Evolutionary conservation across 345 rosid species (phyloP).

Genomic region (Geranium brycei): DNA sequence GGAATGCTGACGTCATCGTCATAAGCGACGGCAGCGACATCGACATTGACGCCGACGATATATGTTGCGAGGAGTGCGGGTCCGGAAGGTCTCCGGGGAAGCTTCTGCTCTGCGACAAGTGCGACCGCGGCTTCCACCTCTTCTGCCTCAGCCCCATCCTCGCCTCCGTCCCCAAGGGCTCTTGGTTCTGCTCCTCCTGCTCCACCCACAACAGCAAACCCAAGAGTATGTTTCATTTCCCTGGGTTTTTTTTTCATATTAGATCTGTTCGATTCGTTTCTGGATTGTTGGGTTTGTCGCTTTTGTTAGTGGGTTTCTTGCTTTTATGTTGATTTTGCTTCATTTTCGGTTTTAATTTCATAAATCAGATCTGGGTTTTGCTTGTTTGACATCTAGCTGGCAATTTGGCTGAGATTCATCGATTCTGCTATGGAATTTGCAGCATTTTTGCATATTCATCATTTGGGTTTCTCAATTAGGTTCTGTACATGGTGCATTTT

Average conservation of each 20-base stretch:
- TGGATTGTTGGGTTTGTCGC: neutral
- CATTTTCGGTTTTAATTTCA: neutral
- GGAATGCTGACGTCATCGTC: slow-evolving; percentile 1
- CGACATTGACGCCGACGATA: slow-evolving; percentile 23
- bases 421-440: neutral
- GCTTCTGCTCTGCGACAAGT: slow-evolving; percentile 77
- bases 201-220: slow-evolving; percentile 34
- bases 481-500: neutral
- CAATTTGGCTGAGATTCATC: neutral
- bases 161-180: slow-evolving; percentile 69
- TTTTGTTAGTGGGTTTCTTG: slow-evolving; percentile 11
- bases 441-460: neutral
- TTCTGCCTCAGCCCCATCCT: slow-evolving; percentile 84
- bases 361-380: neutral
- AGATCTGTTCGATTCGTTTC: neutral
- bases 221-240: slow-evolving; percentile 33
- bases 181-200: slow-evolving; percentile 72
- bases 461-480: neutral
- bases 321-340: neutral
- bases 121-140: slow-evolving; percentile 71
- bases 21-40: slow-evolving; percentile 11
- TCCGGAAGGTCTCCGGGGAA: slow-evolving; percentile 50
- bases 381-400: neutral
- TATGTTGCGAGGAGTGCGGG: slow-evolving; percentile 55
- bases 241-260: neutral